Conservation (phyloP, 805 yeast species). For the Metschnikowia henanensis region DNA sequence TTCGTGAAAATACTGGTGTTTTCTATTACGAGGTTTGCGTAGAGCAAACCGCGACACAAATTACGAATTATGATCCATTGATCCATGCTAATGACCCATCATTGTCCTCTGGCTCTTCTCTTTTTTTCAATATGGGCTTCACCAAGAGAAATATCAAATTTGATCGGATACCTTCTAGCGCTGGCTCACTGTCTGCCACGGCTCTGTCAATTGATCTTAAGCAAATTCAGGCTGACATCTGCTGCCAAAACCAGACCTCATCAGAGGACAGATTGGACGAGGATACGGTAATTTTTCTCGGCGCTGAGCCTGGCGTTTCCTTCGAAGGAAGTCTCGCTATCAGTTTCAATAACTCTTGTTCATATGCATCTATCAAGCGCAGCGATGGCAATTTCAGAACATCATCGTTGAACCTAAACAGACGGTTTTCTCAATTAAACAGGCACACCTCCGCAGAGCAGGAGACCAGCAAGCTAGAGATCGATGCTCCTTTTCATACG, state of each 20-base stretch:
- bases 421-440: constrained; percentile 34
- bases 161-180: constrained; percentile 17
- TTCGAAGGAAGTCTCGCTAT: constrained; percentile 42
- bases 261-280: constrained; percentile 13
- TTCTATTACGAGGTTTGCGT: constrained; percentile 43
- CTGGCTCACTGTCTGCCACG: constrained; percentile 8
- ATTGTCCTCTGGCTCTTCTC: constrained; percentile 31
- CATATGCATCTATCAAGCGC: constrained; percentile 37
- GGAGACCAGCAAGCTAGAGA: constrained; percentile 34
- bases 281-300: constrained; percentile 26
- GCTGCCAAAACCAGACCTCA: constrained; percentile 15
- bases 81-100: constrained; percentile 35
- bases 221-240: constrained; percentile 28
- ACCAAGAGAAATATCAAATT: constrained; percentile 27
- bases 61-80: constrained; percentile 32
- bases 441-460: constrained; percentile 27
- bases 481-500: constrained; percentile 38
- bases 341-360: constrained; percentile 39
- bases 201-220: constrained; percentile 30
- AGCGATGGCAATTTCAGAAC: constrained; percentile 30
- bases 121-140: constrained; percentile 36
- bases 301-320: constrained; percentile 38
- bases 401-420: constrained; percentile 34
- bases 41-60: constrained; percentile 33
- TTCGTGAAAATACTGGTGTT: constrained; percentile 33